Evolutionary conservation across 2,329 filamentous ascomycete genomes (phyloP).

Genomic region (Colletotrichum euphorbiae): DNA sequence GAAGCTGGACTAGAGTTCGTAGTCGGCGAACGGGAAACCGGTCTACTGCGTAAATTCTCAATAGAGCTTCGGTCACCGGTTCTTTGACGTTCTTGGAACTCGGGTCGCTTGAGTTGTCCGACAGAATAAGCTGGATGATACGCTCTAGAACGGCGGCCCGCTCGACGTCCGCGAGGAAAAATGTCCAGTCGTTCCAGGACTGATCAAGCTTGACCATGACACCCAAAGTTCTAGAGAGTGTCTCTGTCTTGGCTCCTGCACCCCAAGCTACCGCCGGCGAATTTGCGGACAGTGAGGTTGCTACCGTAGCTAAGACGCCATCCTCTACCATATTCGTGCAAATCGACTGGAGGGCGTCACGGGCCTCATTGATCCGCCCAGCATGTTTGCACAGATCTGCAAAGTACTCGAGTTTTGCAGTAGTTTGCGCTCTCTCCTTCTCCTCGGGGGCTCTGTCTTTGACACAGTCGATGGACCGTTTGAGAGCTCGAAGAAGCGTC

Average conservation of each 20-base stretch:
- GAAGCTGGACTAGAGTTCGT: slow-evolving; percentile 62
- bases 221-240: slow-evolving; percentile 69
- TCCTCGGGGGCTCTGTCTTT: slow-evolving; percentile 65
- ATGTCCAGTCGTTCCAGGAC: slow-evolving; percentile 68
- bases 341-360: slow-evolving; percentile 69
- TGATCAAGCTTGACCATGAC: slow-evolving; percentile 70
- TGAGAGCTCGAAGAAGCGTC: slow-evolving; percentile 66
- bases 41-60: slow-evolving; percentile 62
- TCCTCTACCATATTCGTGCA: slow-evolving; percentile 70
- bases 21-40: slow-evolving; percentile 65
- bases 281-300: slow-evolving; percentile 58
- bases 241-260: slow-evolving; percentile 59
- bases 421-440: slow-evolving; percentile 69
- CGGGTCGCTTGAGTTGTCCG: slow-evolving; percentile 49
- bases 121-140: slow-evolving; percentile 63
- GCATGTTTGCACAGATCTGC: slow-evolving; percentile 68
- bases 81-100: slow-evolving; percentile 52
- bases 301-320: slow-evolving; percentile 67
- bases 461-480: slow-evolving; percentile 72
- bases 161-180: slow-evolving; percentile 62
- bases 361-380: slow-evolving; percentile 67
- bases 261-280: slow-evolving; percentile 67
- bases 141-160: slow-evolving; percentile 71
- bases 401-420: slow-evolving; percentile 74
- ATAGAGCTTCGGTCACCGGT: slow-evolving; percentile 58